Evolutionary conservation across 768 basidiomycete genomes (phyloP), one percentile per base, ranked within the genome.

Genomic region (Russula earlei): DNA sequence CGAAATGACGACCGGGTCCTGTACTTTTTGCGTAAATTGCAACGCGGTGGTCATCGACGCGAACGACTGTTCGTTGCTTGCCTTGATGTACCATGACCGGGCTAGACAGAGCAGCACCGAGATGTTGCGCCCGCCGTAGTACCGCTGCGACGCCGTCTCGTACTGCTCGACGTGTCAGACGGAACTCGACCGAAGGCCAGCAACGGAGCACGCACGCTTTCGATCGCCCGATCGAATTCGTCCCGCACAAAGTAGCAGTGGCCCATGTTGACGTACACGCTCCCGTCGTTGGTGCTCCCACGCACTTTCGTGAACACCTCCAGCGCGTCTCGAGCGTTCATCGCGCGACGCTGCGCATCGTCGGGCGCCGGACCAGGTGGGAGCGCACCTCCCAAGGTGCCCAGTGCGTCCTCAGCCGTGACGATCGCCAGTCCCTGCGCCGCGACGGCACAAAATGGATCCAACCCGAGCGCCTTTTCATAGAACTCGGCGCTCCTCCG

Each of bases 401-500:
- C 88, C 10, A 98, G 71, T 0, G 86, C 85, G 68, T 95, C 92
- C 67, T 99, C 96, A 0, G 93, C 95, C 2, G 91, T 83, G 4
- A 89, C 83, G 60, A 98, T 97, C 1, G 94, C 96, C 8, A 99
- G 75, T 2, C 95, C 95, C 67, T 96, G 92, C 5, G 95, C 96
- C 3, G 94, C 96, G 58, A 92, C 83, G 2, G 91, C 91, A 69
- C 92, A 96, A 25, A 79, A 72, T 0, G 90, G 84, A 66, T 97
- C 92, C 5, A 91, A 64, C 46, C 81, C 80, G 33, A 99, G 70
- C 0, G 94, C 95, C 67, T 91, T 92, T 66, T 94, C 90, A 65
- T 89, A 98, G 61, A 91, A 90, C 68, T 96, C 93, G 1, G 91
- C 91, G 3, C 87, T 79, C 10, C 91, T 77, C 54, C 82, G 78